These are phyloP conservation scores for Coemansia sp. DNA, from an alignment of 192 early-diverging fungal species.

Conservation along the genomic window DNA sequence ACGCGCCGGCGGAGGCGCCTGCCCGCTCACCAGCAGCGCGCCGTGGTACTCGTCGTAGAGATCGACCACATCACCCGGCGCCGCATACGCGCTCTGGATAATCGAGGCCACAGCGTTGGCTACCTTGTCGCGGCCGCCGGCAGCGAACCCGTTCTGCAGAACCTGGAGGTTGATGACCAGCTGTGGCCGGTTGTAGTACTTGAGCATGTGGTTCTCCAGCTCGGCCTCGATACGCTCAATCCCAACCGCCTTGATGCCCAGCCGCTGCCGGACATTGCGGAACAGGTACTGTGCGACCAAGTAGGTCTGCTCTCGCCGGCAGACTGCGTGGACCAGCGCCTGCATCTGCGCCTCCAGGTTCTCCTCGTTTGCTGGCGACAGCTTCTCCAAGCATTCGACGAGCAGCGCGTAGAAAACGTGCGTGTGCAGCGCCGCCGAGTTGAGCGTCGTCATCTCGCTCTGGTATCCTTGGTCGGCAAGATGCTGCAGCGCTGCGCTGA, in stretches of 20 bases:
- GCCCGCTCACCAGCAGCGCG: conserved; percentile 1
- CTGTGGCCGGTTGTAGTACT: conserved; percentile 29
- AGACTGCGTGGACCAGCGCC: conserved; percentile 43
- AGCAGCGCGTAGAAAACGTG: conserved; percentile 62
- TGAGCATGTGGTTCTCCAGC: conserved; percentile 37
- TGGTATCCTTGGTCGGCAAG: conserved; percentile 61
- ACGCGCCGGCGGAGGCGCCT: conserved; percentile 1
- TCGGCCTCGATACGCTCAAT: conserved; percentile 28
- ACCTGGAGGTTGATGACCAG: conserved; percentile 35
- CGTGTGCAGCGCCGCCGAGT: conserved; percentile 61
- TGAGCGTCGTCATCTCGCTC: conserved; percentile 59
- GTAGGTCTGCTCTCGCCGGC: conserved; percentile 40
- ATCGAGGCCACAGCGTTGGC: conserved; percentile 32
- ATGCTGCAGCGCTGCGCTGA: conserved; percentile 59
- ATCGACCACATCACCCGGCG: conserved; percentile 28
- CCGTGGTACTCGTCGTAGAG: conserved; percentile 34
- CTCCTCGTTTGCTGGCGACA: conserved; percentile 56
- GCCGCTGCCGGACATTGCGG: conserved; percentile 9
- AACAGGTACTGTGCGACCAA: conserved; percentile 37
- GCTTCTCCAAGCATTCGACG: conserved; percentile 54
- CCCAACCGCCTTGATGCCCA: conserved; percentile 15
- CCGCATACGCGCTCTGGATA: conserved; percentile 34
- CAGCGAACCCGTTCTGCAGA: conserved; percentile 20
- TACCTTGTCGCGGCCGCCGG: conserved; percentile 25
- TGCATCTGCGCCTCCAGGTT: conserved; percentile 52